Conservation (phyloP, 805 yeast genomes). For the Metschnikowia lunata region DNA sequence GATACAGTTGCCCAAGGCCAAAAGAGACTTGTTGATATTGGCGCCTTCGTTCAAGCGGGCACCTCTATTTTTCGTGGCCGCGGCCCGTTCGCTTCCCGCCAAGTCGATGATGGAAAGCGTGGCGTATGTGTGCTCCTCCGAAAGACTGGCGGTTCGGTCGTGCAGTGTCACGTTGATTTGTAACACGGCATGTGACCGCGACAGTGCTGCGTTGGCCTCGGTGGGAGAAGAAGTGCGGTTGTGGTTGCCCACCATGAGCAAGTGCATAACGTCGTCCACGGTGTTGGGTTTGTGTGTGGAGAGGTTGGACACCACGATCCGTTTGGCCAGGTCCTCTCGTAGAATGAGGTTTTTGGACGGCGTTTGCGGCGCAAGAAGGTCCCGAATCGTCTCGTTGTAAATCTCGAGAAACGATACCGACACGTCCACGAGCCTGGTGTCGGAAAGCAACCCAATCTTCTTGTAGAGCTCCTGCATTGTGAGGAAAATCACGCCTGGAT, state of each 20-base stretch:
- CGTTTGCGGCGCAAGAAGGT: conserved; percentile 60
- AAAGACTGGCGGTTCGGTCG: conserved; percentile 55
- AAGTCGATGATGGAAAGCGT: conserved; percentile 84
- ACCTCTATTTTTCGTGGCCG: conserved; percentile 83
- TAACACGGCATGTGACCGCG: conserved; percentile 90
- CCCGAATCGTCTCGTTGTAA: conserved; percentile 85
- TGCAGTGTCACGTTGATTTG: conserved; percentile 69
- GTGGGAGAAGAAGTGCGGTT: conserved; percentile 85
- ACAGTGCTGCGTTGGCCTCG: conserved; percentile 84
- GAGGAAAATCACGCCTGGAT: conserved; percentile 76
- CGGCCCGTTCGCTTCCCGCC: conserved; percentile 95
- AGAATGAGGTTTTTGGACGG: conserved; percentile 47
- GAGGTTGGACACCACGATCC: conserved; percentile 68
- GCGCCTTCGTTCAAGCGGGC: conserved; percentile 85
- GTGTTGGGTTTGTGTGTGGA: conserved; percentile 56
- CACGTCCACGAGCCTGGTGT: conserved; percentile 55
- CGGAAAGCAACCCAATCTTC: conserved; percentile 52
- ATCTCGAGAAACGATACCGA: conserved; percentile 77
- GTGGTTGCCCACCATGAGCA: conserved; percentile 65
- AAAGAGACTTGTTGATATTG: conserved; percentile 78
- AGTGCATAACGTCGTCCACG: conserved; percentile 73
- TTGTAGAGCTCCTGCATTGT: conserved; percentile 74
- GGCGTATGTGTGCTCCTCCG: conserved; percentile 68
- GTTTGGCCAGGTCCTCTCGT: conserved; percentile 65
- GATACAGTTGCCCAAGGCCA: conserved; percentile 91